These are phyloP conservation scores for Coemansia sp. DNA, from an alignment of 192 early-diverging fungal genomes.

Conservation along the genomic window DNA sequence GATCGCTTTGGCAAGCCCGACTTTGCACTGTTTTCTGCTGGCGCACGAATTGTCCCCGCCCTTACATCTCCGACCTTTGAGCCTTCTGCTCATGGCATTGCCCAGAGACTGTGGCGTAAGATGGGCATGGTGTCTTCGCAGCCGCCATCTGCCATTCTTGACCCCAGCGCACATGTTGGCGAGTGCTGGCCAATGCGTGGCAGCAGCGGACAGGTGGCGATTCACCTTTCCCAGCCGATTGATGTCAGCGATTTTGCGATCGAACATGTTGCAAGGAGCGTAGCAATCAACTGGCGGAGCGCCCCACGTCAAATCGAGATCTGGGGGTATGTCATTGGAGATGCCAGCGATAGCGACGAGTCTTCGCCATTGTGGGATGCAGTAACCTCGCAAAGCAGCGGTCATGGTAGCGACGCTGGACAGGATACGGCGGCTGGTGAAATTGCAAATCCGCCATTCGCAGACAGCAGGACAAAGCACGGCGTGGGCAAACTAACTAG, in stretches of 20 bases:
- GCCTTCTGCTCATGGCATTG: constrained; percentile 32
- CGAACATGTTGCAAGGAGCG: constrained; percentile 65
- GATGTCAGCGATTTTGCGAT: constrained; percentile 63
- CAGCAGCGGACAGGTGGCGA: constrained; percentile 60
- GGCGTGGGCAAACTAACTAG: constrained; percentile 24
- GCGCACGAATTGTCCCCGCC: constrained; percentile 61
- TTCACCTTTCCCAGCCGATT: constrained; percentile 61
- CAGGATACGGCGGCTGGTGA: neutral
- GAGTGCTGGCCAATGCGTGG: constrained; percentile 78
- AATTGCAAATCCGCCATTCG: constrained; percentile 31
- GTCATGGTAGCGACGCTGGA: neutral
- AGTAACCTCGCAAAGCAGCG: neutral
- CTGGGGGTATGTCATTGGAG: constrained; percentile 57
- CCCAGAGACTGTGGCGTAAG: constrained; percentile 17
- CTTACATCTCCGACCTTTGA: constrained; percentile 65
- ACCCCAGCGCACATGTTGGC: constrained; percentile 59
- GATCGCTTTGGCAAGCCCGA: constrained; percentile 63
- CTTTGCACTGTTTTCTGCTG: constrained; percentile 67
- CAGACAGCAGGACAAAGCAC: constrained; percentile 19
- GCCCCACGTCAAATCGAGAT: constrained; percentile 68
- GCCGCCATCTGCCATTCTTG: constrained; percentile 43
- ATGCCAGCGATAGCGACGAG: neutral
- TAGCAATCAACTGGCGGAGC: constrained; percentile 61
- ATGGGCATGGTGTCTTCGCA: constrained; percentile 44
- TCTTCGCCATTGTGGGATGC: neutral